phyloP scores from a whole-genome alignment of 2,329 filamentous ascomycete species.

The Diaporthe nobilis region DNA sequence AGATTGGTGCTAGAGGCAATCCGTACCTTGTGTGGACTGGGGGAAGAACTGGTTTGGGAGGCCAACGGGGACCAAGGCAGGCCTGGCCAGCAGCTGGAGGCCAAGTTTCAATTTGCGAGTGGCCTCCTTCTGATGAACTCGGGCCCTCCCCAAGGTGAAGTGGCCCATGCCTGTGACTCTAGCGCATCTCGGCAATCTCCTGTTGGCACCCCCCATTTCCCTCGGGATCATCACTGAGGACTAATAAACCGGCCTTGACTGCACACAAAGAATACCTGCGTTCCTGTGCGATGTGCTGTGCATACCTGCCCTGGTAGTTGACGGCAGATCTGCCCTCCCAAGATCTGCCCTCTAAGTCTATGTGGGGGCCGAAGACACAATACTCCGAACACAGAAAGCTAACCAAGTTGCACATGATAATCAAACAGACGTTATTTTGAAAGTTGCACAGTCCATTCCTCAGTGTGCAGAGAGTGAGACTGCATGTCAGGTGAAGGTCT shows the following conservation, averaged over 20 bases:
- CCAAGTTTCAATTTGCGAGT: slow-evolving; percentile 37
- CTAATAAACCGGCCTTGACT: not conserved
- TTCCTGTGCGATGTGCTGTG: not conserved
- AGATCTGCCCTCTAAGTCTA: not conserved
- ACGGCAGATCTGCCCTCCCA: not conserved
- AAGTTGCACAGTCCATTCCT: not conserved
- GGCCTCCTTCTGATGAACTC: slow-evolving; percentile 33
- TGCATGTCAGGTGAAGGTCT: not conserved
- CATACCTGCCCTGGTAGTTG: not conserved
- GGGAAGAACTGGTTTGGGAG: slow-evolving; percentile 30
- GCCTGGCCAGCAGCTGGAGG: slow-evolving; percentile 33
- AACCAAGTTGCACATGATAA: too few species aligned
- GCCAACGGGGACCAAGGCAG: slow-evolving; percentile 12
- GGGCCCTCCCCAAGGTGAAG: slow-evolving; percentile 25
- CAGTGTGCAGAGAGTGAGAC: not conserved
- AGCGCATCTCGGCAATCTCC: slow-evolving; percentile 39
- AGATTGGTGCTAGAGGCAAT: slow-evolving; percentile 37
- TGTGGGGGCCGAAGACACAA: too few species aligned
- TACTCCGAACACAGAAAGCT: not conserved
- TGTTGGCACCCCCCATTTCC: slow-evolving; percentile 24
- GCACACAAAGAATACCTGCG: not conserved
- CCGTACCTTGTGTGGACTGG: slow-evolving; percentile 19
- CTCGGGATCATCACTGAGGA: slow-evolving; percentile 27
- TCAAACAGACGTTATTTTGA: not conserved
- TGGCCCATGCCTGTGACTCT: slow-evolving; percentile 27